These are phyloP conservation scores for Cardamine chenopodiifolia DNA, from an alignment of 345 rosid genomes.

Conservation along the genomic window DNA sequence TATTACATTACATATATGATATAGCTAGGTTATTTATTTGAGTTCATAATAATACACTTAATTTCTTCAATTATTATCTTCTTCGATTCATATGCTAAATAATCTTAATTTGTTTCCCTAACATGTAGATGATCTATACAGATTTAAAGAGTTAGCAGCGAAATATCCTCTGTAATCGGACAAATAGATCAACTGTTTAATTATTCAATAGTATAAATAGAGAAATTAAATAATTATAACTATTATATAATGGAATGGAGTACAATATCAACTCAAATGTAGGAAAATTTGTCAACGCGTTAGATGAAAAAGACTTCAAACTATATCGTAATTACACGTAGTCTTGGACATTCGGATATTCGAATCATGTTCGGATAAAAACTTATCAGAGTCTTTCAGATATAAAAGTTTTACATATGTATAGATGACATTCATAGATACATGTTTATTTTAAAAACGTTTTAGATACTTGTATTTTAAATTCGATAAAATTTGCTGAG, in stretches of 20 bases:
- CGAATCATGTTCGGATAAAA: too few species aligned
- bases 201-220: neutral
- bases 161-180: neutral
- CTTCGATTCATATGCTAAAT: neutral
- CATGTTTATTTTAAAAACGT: neutral
- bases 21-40: neutral
- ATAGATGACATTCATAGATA: too few species aligned
- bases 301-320: slow-evolving; percentile 10
- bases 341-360: too few species aligned
- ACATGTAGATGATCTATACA: slow-evolving; percentile 9
- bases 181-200: neutral
- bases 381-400: too few species aligned
- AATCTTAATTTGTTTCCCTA: neutral
- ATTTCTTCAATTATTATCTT: neutral
- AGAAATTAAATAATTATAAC: neutral
- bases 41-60: neutral
- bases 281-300: neutral
- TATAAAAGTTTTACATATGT: too few species aligned
- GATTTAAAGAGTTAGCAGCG: neutral
- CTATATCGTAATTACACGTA: neutral
- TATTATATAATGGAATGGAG: neutral
- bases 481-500: neutral
- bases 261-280: neutral
- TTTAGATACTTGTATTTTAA: neutral
- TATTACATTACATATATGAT: neutral